Evolutionary conservation across 345 rosid species (phyloP), one percentile per base, ranked within the genome.

Genomic region (Hypericum androsaemum): DNA sequence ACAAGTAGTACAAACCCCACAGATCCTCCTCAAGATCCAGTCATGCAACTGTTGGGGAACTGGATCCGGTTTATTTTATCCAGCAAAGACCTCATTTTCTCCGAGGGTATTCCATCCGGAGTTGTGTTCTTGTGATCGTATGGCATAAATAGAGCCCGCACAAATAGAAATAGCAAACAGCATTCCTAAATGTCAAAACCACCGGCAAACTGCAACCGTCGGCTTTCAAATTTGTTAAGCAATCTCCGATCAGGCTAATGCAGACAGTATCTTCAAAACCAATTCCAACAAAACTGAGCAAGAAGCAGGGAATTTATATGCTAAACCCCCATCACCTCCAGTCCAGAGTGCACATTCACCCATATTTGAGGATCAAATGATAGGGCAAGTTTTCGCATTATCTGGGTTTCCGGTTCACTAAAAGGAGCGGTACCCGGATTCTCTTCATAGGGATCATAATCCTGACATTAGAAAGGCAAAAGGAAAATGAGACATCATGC

Each of bases 311-410:
- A n/a, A 22, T 22, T 22, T 1, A 22, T 22, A n/a, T 22, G 32
- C 4, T 22, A 22, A 1, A 22, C 1, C 4, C 32, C 2, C 32
- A 22, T 69, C 46, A 83, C 99, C 79, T 86, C 87, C 87, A 86
- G 88, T 68, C 99, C 99, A 35, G 99, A 88, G 68, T 88, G 97
- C 15, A 94, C 99, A 57, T 88, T 94, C 41, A 83, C 79, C 99
- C 99, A 88, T 42, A 88, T 57, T 62, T 88, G 95, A 73, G 99
- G 99, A 64, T 81, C 82, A 67, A 94, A 94, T 38, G 97, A 78
- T 61, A 83, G 36, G 48, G 99, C 97, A 42, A 94, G 82, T 73
- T 83, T 83, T 60, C 78, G 78, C 97, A 94, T 81, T 52, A 81
- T 80, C 69, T 94, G 95, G 62, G 83, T 59, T 74, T 94, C 99